Evolutionary conservation across 306 rosid genomes (phyloP).

Genomic region (Echinosophora koreensis): DNA sequence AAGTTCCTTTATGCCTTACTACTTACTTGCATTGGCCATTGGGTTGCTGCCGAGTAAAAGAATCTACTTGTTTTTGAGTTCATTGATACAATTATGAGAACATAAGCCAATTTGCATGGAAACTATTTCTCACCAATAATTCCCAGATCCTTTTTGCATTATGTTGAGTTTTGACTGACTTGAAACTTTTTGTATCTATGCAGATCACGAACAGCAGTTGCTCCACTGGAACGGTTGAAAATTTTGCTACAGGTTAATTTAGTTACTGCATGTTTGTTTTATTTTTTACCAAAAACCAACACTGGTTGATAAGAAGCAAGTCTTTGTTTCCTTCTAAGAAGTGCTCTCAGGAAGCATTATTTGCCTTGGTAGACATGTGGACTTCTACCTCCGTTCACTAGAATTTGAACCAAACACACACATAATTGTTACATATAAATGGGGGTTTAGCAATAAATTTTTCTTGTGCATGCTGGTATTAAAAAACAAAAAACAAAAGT

Average conservation of each 20-base stretch:
- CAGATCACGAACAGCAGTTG: conserved; percentile 96
- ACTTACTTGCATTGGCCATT: neutral
- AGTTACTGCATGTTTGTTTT: neutral
- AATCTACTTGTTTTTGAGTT: neutral
- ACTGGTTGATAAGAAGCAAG: neutral
- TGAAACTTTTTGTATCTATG: conserved; percentile 11
- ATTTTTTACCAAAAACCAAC: neutral
- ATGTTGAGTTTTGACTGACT: conserved; percentile 18
- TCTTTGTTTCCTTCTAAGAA: neutral
- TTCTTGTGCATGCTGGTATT: conserved; percentile 7
- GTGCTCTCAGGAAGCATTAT: neutral
- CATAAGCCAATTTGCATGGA: neutral
- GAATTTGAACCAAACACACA: neutral
- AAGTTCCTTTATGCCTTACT: neutral
- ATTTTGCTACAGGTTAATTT: conserved; percentile 84
- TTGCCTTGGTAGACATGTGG: neutral
- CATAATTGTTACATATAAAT: neutral
- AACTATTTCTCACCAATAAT: neutral
- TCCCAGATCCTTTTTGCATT: neutral
- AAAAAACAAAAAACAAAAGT: neutral
- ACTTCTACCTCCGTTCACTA: neutral
- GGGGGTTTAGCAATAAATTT: conserved; percentile 2
- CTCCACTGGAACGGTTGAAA: conserved; percentile 91
- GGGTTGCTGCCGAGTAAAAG: neutral
- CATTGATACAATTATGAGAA: neutral